phyloP scores from a whole-genome alignment of 1,284 basidiomycete genomes.

The Sporisorium exsertum region DNA sequence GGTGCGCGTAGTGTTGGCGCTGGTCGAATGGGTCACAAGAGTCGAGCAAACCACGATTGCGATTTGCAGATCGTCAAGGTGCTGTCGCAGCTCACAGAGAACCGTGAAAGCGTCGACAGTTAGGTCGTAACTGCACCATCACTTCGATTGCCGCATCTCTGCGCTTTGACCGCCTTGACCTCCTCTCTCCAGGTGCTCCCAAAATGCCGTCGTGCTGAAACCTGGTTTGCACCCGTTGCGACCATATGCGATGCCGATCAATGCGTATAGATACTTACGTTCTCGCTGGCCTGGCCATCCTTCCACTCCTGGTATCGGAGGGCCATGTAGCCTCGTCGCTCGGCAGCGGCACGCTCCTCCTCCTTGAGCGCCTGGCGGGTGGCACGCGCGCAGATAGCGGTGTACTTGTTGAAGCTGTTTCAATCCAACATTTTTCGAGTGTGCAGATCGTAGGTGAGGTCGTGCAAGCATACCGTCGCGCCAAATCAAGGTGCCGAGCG shows the following conservation, averaged over 20 bases:
- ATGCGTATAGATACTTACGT: conserved; percentile 54
- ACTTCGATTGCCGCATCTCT: background rate
- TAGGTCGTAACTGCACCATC: background rate
- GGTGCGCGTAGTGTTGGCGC: too few relatives aligned
- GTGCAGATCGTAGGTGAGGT: background rate
- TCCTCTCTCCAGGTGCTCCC: background rate
- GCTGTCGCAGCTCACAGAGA: background rate
- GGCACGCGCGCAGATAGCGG: conserved; percentile 69
- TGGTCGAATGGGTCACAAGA: background rate
- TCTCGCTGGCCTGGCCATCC: conserved; percentile 68
- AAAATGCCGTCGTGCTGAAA: background rate
- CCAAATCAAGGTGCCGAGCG: background rate
- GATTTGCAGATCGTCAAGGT: background rate
- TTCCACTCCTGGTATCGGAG: conserved; percentile 71
- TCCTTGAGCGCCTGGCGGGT: conserved; percentile 71
- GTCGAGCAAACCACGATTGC: background rate
- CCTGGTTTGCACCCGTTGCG: background rate
- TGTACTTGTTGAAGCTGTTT: conserved; percentile 71
- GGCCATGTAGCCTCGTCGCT: conserved; percentile 69
- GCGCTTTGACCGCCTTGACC: background rate
- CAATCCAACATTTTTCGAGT: background rate
- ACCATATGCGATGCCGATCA: background rate
- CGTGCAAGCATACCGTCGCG: background rate
- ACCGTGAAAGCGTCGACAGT: background rate
- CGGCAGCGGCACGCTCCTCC: conserved; percentile 69